These are phyloP conservation scores for Globisporangium acanthophoron DNA, from an alignment of 352 stramenopile species.

Conservation along the genomic window DNA sequence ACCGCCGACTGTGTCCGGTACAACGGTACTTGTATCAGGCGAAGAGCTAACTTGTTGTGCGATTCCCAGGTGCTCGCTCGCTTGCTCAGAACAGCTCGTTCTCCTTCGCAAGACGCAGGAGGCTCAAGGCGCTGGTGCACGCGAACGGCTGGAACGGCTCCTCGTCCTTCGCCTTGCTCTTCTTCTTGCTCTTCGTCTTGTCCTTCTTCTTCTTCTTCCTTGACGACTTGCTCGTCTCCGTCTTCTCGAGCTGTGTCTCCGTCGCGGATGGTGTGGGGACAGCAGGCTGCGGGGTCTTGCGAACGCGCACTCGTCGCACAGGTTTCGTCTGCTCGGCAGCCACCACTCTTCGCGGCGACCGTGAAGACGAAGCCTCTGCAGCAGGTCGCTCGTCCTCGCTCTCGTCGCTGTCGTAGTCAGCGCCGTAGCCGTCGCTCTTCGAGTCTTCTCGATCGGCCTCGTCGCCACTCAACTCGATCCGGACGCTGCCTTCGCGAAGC, in stretches of 20 bases:
- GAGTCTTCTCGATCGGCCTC: constrained; percentile 8
- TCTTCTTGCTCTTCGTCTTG: constrained; percentile 12
- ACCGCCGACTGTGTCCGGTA: too few species aligned
- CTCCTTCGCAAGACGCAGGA: constrained; percentile 65
- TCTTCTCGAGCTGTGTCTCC: not conserved
- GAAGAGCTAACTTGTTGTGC: not conserved
- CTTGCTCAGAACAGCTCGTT: constrained; percentile 61
- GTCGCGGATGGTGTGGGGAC: not conserved
- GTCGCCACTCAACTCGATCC: constrained; percentile 1
- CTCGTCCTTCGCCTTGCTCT: constrained; percentile 16
- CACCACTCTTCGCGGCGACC: not conserved
- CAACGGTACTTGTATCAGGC: not conserved
- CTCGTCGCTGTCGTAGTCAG: constrained; percentile 61
- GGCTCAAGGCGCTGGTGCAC: constrained; percentile 48
- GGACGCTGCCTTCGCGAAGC: not conserved
- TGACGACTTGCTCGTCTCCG: not conserved
- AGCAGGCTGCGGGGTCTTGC: not conserved
- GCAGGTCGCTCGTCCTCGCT: constrained; percentile 31
- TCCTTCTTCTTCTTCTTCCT: constrained; percentile 5
- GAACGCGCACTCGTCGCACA: constrained; percentile 2
- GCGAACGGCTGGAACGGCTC: constrained; percentile 55
- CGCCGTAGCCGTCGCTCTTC: constrained; percentile 52
- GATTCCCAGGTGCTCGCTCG: not conserved
- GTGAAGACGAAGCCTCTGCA: not conserved
- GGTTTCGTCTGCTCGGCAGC: not conserved